Evolutionary conservation across 257 asterid species (phyloP).

Genomic region (Lantana camara): DNA sequence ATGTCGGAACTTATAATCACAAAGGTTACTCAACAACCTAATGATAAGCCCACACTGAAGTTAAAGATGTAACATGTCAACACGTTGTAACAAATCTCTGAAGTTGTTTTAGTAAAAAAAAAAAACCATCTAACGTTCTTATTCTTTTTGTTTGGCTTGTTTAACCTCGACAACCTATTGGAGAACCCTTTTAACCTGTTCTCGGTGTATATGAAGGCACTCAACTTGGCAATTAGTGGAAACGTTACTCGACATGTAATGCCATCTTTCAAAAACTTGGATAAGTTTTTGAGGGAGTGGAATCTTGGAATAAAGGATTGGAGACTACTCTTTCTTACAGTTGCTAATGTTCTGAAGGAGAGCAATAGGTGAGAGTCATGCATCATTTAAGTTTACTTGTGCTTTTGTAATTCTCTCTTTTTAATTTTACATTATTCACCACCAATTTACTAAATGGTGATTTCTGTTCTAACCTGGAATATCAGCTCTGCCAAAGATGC

Average conservation of each 20-base stretch:
- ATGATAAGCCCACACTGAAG: no score
- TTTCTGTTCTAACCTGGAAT: background rate
- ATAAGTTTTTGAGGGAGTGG: slow-evolving; percentile 80
- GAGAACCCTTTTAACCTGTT: slow-evolving; percentile 76
- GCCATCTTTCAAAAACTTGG: slow-evolving; percentile 76
- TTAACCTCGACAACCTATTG: no score
- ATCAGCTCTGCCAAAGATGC: background rate
- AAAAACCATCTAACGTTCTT: slow-evolving; percentile 25
- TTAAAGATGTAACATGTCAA: no score
- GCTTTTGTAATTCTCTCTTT: no score
- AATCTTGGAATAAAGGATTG: slow-evolving; percentile 75
- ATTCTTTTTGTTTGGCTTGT: slow-evolving; percentile 51
- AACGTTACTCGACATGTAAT: slow-evolving; percentile 75
- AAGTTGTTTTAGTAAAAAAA: background rate
- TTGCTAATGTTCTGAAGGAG: slow-evolving; percentile 70
- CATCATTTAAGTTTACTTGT: background rate
- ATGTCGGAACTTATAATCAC: no score
- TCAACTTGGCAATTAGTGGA: slow-evolving; percentile 62
- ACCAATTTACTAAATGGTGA: background rate
- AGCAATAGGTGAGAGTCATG: slow-evolving; percentile 63
- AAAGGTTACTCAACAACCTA: no score
- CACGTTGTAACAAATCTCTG: background rate
- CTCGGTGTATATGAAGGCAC: slow-evolving; percentile 68
- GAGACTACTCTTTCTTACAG: slow-evolving; percentile 75
- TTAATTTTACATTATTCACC: background rate